Base-by-base conservation (phyloP, 495 filamentous ascomycete species). In the Schizothecium vesticola region DNA sequence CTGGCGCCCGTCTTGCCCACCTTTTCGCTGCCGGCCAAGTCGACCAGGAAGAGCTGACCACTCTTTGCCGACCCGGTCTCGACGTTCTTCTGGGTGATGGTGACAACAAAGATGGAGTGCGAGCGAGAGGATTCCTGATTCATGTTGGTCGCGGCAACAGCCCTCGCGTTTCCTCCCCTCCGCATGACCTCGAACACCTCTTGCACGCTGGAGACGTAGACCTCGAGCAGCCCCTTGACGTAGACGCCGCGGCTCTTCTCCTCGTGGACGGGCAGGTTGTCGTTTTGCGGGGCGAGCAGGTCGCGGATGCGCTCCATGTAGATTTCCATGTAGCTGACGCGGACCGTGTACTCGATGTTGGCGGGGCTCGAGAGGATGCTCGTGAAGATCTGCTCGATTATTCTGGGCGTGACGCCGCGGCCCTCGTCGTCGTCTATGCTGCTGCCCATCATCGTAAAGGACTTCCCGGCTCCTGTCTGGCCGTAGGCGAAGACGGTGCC, bases 301-400 rank as follows among this genome's bases (percentile, higher is more conserved):
- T 99, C 95, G 73, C 94, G 88, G 80, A 99, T 97, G 64, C 90
- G 88, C 80, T 99, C 95, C 95, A 99, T 99, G 81, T 99, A 99
- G 68, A 99, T 98, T 80, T 99, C 95, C 95, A 99, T 98, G 79
- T 99, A 99, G 75, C 93, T 97, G 67, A 99, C 95, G 61, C 92
- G 87, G 43, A 99, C 95, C 22, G 93, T 98, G 78, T 97, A 99
- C 78, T 99, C 95, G 76, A 99, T 97, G 71, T 93, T 97, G 68
- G 88, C 90, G 28, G 95, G 91, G 70, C 92, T 96, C 7, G 90
- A 87, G 72, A 97, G 79, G 74, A 99, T 98, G 75, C 92, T 96
- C 70, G 90, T 89, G 77, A 99, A 99, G 74, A 99, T 97, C 79
- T 99, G 95, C 79, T 97, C 92, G 71, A 98, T 92, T 71, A 99